phyloP scores from a whole-genome alignment of 805 yeast genomes.

The Cyberlindnera bimundalis region DNA sequence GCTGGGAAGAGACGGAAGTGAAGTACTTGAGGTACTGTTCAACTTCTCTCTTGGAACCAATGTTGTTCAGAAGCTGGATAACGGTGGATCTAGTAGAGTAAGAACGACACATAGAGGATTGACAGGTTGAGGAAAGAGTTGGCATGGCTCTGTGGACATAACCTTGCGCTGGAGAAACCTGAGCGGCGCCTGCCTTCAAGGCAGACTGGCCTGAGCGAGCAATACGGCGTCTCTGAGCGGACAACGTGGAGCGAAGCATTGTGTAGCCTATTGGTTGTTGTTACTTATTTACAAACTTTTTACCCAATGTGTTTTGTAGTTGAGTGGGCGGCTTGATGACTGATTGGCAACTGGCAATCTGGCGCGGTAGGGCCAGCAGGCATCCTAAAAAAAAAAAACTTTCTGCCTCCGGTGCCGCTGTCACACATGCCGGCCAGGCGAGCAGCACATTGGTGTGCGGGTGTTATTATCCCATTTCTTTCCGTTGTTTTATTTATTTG shows the following conservation, averaged over 20 bases:
- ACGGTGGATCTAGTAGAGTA: slow-evolving; percentile 90
- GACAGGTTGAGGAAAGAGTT: slow-evolving; percentile 18
- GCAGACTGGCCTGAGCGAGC: slow-evolving; percentile 23
- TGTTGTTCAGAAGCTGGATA: slow-evolving; percentile 89
- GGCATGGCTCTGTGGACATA: slow-evolving; percentile 16
- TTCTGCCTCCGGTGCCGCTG: slow-evolving; percentile 3
- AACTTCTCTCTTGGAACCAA: slow-evolving; percentile 96
- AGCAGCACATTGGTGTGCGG: too few relatives aligned
- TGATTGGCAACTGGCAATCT: background rate
- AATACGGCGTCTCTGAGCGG: slow-evolving; percentile 26
- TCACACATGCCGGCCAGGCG: too few relatives aligned
- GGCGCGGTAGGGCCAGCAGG: background rate
- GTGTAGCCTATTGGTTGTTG: background rate
- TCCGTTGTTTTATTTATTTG: too few relatives aligned
- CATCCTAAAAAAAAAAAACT: background rate
- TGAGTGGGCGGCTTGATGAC: slow-evolving; percentile 1
- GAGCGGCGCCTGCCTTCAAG: slow-evolving; percentile 16
- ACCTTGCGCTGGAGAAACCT: slow-evolving; percentile 11
- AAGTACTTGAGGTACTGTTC: slow-evolving; percentile 96
- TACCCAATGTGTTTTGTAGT: too few relatives aligned
- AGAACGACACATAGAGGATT: slow-evolving; percentile 23
- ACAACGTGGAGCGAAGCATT: slow-evolving; percentile 30
- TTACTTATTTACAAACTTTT: too few relatives aligned
- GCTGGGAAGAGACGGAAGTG: slow-evolving; percentile 94
- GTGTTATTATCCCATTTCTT: too few relatives aligned